Conservation (phyloP, 495 filamentous ascomycete species). For the Trichoderma parareesei region DNA sequence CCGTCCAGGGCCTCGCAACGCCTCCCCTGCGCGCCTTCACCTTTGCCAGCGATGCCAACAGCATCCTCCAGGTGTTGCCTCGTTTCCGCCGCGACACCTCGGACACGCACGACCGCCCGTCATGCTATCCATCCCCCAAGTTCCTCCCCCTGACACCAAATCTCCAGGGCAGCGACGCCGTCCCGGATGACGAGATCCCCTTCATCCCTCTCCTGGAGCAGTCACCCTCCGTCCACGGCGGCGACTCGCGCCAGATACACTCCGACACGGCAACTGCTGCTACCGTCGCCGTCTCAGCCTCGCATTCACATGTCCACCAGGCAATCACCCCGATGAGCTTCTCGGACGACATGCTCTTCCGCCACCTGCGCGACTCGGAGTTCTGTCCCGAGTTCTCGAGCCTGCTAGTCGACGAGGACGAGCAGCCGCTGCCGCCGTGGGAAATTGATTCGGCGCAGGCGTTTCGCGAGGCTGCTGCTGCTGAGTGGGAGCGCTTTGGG, state of each 20-base stretch:
- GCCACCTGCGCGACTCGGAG: neutral
- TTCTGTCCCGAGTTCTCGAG: neutral
- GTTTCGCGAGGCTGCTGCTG: constrained; percentile 12
- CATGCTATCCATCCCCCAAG: constrained; percentile 11
- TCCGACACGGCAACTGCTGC: neutral
- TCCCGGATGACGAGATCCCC: constrained; percentile 2
- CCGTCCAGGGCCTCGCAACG: constrained; percentile 12
- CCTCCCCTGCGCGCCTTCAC: constrained; percentile 16
- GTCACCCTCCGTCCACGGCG: too few species aligned
- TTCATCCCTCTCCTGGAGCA: constrained; percentile 4
- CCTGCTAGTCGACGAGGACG: neutral
- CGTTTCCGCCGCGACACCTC: neutral
- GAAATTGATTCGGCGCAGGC: constrained; percentile 6
- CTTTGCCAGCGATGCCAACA: constrained; percentile 13
- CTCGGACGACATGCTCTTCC: constrained; percentile 5
- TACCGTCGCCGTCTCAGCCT: neutral
- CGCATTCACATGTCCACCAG: neutral
- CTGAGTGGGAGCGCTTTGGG: constrained; percentile 28
- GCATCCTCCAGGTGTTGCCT: neutral
- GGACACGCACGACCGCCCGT: constrained; percentile 11
- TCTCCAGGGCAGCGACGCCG: neutral
- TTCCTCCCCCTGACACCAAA: neutral
- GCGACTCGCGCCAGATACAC: neutral
- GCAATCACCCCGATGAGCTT: neutral
- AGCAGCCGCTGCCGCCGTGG: neutral